phyloP scores from a whole-genome alignment of 2,329 filamentous ascomycete genomes.

The Xylaria multiplex region DNA sequence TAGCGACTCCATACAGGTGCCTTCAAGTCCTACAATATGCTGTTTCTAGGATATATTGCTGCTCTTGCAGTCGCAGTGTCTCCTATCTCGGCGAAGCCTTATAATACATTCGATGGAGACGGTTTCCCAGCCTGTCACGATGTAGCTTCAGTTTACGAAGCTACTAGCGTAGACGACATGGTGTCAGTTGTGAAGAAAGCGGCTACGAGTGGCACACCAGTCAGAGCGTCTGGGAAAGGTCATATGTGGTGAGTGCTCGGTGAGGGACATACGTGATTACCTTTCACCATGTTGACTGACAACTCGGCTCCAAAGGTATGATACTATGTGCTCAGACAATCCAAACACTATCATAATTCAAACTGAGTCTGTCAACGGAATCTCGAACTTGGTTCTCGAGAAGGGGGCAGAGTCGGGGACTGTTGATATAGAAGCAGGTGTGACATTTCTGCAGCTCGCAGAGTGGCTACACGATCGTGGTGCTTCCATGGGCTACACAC shows the following conservation, averaged over 20 bases:
- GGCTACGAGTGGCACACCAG: constrained; percentile 51
- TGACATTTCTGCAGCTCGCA: constrained; percentile 62
- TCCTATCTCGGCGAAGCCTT: constrained; percentile 47
- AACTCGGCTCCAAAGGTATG: constrained; percentile 53
- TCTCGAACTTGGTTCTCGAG: constrained; percentile 56
- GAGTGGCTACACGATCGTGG: constrained; percentile 59
- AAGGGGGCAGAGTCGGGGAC: constrained; percentile 52
- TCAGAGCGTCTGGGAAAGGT: constrained; percentile 60
- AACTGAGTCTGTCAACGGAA: constrained; percentile 56
- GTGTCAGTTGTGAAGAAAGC: constrained; percentile 55
- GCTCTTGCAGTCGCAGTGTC: constrained; percentile 30
- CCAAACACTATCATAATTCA: constrained; percentile 59
- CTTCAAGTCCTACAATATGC: constrained; percentile 34
- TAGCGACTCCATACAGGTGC: not conserved
- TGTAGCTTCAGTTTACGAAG: constrained; percentile 57
- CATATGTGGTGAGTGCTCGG: constrained; percentile 53
- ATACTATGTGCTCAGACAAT: constrained; percentile 63
- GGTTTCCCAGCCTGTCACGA: constrained; percentile 60
- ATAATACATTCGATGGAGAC: constrained; percentile 62
- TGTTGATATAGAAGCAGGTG: constrained; percentile 62
- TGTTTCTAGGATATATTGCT: constrained; percentile 33
- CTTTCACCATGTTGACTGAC: not conserved
- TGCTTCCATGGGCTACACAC: constrained; percentile 60
- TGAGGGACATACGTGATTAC: not conserved
- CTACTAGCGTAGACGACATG: constrained; percentile 58